Conservation (phyloP, 345 rosid genomes). For the Combretum micranthum region DNA sequence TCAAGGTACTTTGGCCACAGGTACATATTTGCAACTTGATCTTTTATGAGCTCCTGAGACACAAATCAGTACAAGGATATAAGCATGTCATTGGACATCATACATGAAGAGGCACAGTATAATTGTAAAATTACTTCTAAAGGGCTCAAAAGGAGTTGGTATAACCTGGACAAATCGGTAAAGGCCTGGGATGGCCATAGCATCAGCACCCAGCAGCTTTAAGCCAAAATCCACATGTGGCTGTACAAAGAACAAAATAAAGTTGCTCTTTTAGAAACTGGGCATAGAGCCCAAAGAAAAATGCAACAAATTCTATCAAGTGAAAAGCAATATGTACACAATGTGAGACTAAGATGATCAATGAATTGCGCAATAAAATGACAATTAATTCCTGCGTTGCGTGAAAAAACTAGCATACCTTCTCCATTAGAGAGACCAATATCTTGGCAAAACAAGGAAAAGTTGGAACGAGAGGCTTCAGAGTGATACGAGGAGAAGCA, state of each 20-base stretch:
- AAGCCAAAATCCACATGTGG: slow-evolving; percentile 96
- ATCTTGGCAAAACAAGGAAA: slow-evolving; percentile 97
- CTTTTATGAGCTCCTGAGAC: slow-evolving; percentile 79
- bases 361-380: too few species aligned
- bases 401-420: slow-evolving; percentile 39
- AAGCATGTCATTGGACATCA: background rate
- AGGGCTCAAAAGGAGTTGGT: background rate
- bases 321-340: too few species aligned
- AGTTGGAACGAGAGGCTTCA: slow-evolving; percentile 82
- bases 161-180: slow-evolving; percentile 74
- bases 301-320: too few species aligned
- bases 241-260: slow-evolving; percentile 23
- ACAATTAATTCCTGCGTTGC: background rate
- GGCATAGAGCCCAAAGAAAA: background rate
- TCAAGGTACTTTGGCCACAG: slow-evolving; percentile 89
- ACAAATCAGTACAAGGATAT: background rate
- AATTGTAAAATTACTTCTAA: too few species aligned
- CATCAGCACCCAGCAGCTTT: slow-evolving; percentile 81
- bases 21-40: slow-evolving; percentile 92
- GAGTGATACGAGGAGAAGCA: slow-evolving; percentile 82
- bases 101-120: background rate
- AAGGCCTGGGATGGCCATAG: slow-evolving; percentile 93
- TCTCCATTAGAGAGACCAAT: slow-evolving; percentile 83
- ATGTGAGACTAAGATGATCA: too few species aligned
- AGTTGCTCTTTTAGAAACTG: background rate